These are phyloP conservation scores for Puccinia triticina DNA, from an alignment of 1,284 basidiomycete genomes.

Conservation along the genomic window DNA sequence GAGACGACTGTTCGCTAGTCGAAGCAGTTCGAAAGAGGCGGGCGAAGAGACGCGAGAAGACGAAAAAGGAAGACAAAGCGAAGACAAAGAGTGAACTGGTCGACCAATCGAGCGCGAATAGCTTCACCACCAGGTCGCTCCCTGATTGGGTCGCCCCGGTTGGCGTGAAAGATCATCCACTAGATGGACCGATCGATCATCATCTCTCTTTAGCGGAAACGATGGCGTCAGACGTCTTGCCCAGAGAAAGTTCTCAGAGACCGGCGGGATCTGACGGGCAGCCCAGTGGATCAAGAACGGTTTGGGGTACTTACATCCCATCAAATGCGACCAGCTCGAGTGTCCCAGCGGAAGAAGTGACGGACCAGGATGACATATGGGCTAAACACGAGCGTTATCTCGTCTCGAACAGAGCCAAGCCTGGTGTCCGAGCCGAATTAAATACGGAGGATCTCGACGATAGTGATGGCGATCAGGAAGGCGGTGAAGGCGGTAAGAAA, in stretches of 20 bases:
- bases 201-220: neutral
- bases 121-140: slow-evolving; percentile 6
- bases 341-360: neutral
- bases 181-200: neutral
- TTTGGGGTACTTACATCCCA: slow-evolving; percentile 47
- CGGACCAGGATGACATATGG: slow-evolving; percentile 26
- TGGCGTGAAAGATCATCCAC: neutral
- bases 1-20: slow-evolving; percentile 81
- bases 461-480: slow-evolving; percentile 27
- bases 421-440: slow-evolving; percentile 22
- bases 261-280: neutral
- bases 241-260: neutral
- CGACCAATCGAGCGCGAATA: slow-evolving; percentile 3
- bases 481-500: slow-evolving; percentile 23
- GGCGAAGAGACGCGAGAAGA: slow-evolving; percentile 32
- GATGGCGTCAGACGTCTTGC: neutral
- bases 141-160: neutral
- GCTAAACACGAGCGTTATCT: neutral
- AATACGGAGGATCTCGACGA: slow-evolving; percentile 26
- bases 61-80: slow-evolving; percentile 45
- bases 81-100: slow-evolving; percentile 40
- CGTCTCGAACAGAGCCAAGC: neutral
- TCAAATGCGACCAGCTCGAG: neutral
- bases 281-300: slow-evolving; percentile 45
- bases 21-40: slow-evolving; percentile 62